Evolutionary conservation across 2,329 filamentous ascomycete species (phyloP), one percentile per base, ranked within the genome.

Genomic region (Ophiosphaerella korrae): DNA sequence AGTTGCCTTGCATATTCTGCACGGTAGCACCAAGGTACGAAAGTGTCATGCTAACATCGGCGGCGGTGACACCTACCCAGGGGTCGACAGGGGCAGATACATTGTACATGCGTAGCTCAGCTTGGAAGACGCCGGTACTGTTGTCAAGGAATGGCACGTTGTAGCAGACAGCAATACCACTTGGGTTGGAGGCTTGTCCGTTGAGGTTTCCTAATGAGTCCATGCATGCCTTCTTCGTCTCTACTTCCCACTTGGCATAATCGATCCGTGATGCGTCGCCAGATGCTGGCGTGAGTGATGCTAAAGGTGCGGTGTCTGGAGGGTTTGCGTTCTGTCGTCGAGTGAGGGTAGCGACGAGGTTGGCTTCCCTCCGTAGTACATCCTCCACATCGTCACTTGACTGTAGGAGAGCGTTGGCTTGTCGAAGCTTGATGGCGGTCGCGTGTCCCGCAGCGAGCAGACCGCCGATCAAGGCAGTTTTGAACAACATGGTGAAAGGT

Each of bases 141-240:
- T 83, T 84, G 74, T 93, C 82, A 50, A 91, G 80, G 34, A 83
- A 84, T 0, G 87, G 86, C 21, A 95, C 74, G 70, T 94, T 95
- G 77, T 93, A 94, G 81, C 90, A 95, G 41, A 90, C 84, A 51
- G 87, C 88, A 41, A 90, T 83, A 43, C 90, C 90, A 8, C 88
- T 88, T 5, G 88, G 88, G 60, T 92, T 93, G 21, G 83, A 82
- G 36, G 85, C 83, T 52, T 80, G 76, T 9, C 74, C 75, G 12
- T 78, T 76, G 42, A 91, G 78, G 23, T 74, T 69, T 2, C 73
- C 70, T 14, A 94, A 77, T 7, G 82, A 80, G 18, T 75, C 63
- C 38, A 75, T 75, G 72, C 90, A 94, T 18, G 86, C 86, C 9
- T 75, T 48, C 44, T 66, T 60, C n/a, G 74, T 75, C 39, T 74